Evolutionary conservation across 73 alveolate genomes (phyloP).

Genomic region (Uronychia binucleata): DNA sequence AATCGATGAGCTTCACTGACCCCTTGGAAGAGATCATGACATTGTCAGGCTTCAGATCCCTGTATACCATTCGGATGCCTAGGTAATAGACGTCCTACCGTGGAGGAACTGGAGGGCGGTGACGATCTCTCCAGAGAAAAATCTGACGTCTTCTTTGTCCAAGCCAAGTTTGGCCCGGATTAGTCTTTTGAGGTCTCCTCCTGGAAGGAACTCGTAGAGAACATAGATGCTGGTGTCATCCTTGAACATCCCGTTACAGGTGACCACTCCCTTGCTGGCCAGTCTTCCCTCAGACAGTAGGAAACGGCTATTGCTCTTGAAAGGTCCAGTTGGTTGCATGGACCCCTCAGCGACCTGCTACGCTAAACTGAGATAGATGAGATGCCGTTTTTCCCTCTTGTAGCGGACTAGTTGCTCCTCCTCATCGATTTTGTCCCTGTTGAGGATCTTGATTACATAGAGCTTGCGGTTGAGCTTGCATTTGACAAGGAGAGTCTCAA

Average conservation of each 20-base stretch:
- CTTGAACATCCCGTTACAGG: background rate
- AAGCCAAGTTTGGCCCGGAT: background rate
- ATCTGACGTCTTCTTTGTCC: background rate
- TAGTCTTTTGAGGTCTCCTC: background rate
- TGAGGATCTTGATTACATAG: background rate
- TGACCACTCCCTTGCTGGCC: background rate
- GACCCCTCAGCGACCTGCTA: background rate
- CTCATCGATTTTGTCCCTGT: background rate
- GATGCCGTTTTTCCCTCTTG: background rate
- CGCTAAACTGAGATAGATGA: background rate
- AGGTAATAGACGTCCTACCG: background rate
- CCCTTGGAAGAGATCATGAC: background rate
- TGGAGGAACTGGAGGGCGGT: background rate
- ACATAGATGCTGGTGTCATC: background rate
- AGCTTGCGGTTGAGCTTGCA: background rate
- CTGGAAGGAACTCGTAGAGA: background rate
- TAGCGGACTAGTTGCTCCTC: background rate
- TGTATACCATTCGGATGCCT: background rate
- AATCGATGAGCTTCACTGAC: conserved; percentile 40
- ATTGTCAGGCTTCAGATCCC: background rate
- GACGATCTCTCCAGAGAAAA: background rate
- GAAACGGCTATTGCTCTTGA: background rate
- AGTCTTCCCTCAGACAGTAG: background rate
- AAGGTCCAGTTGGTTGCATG: background rate
- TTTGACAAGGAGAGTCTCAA: background rate